These are phyloP conservation scores for Microdochium trichocladiopsis DNA, from an alignment of 2,329 filamentous ascomycete genomes.

Conservation along the genomic window DNA sequence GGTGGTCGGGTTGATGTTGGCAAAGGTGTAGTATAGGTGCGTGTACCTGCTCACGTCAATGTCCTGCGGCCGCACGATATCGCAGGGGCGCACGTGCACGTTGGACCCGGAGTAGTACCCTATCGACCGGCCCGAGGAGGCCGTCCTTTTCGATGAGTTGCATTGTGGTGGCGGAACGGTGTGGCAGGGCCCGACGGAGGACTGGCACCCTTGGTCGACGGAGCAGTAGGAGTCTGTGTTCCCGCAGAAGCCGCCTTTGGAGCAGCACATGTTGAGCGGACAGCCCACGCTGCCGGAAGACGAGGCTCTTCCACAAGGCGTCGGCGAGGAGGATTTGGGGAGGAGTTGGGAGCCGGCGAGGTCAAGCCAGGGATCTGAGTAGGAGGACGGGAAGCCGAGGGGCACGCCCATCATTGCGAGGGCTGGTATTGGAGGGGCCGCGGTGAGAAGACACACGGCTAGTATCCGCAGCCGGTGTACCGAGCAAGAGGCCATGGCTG, in stretches of 20 bases:
- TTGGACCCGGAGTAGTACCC: constrained; percentile 27
- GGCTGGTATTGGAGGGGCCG: not conserved
- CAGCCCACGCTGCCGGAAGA: not conserved
- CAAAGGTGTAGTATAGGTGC: constrained; percentile 24
- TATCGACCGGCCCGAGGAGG: constrained; percentile 19
- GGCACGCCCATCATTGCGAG: not conserved
- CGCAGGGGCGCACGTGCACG: constrained; percentile 15
- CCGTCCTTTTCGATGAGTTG: constrained; percentile 7
- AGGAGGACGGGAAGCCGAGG: not conserved
- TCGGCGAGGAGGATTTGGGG: not conserved
- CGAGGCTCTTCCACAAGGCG: not conserved
- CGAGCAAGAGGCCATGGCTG: too few relatives aligned
- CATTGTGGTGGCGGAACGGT: constrained; percentile 15
- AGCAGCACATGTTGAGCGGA: not conserved
- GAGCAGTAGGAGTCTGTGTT: not conserved
- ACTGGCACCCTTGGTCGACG: not conserved
- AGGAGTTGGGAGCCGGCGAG: not conserved
- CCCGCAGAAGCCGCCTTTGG: not conserved
- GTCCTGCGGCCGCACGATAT: constrained; percentile 19
- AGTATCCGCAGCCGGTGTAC: too few relatives aligned
- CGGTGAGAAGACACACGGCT: too few relatives aligned
- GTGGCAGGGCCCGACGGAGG: constrained; percentile 18
- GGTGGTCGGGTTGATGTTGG: constrained; percentile 15
- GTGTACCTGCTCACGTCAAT: constrained; percentile 23
- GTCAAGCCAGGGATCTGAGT: not conserved